Conservation (phyloP, 345 rosid species). For the Lepidium didymum region DNA sequence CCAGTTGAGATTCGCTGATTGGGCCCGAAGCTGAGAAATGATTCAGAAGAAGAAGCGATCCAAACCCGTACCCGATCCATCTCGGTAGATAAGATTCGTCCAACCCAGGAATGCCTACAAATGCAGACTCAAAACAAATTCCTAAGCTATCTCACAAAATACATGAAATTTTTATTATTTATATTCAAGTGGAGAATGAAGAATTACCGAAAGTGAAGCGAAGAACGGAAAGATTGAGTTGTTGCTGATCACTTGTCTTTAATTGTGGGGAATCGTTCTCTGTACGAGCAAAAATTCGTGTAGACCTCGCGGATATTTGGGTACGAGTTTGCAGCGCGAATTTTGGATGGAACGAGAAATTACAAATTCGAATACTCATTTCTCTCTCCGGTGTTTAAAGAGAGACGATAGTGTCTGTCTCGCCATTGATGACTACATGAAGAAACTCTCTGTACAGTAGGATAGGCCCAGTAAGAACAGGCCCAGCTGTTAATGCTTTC, state of each 20-base stretch:
- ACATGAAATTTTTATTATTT: background rate
- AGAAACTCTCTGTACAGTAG: background rate
- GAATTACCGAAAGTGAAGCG: constrained; percentile 72
- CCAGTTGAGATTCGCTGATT: constrained; percentile 25
- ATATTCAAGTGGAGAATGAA: background rate
- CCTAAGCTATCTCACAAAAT: background rate
- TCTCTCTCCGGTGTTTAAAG: background rate
- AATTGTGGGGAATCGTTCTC: constrained; percentile 32
- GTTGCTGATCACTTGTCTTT: constrained; percentile 33
- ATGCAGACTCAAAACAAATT: background rate
- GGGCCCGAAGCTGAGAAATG: constrained; percentile 30
- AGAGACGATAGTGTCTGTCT: background rate
- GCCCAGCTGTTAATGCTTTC: background rate
- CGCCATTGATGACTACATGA: constrained; percentile 1
- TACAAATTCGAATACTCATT: constrained; percentile 22
- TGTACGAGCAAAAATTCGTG: constrained; percentile 26
- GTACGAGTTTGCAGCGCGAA: constrained; percentile 24
- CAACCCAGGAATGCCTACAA: constrained; percentile 69
- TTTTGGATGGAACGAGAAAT: background rate
- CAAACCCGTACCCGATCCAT: constrained; percentile 91
- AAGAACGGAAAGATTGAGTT: constrained; percentile 77
- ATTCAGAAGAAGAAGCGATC: constrained; percentile 68
- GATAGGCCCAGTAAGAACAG: background rate
- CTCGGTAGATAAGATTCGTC: constrained; percentile 91
- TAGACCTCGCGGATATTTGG: constrained; percentile 10